Percentiles rank a stretch among this genome's conserved stretches.
These are phyloP conservation scores for Boechera stricta DNA, from an alignment of 345 rosid species.

Conservation along the genomic window DNA sequence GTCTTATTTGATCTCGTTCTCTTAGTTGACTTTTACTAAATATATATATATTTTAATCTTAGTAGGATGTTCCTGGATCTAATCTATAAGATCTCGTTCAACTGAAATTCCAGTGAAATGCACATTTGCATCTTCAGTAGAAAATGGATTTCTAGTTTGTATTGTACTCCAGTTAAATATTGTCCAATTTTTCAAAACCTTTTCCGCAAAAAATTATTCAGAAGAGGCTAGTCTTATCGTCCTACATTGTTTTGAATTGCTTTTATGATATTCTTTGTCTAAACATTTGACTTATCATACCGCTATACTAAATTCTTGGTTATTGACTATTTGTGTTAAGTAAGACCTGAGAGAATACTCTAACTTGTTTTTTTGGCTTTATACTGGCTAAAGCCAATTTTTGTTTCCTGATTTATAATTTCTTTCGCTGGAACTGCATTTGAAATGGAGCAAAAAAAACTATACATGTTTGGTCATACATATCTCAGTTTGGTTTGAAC, in stretches of 20 bases:
- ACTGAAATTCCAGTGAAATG: constrained; percentile 6
- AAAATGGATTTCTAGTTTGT: neutral
- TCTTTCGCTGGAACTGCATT: neutral
- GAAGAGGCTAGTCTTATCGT: neutral
- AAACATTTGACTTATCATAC: neutral
- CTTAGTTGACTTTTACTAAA: neutral
- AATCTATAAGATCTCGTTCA: neutral
- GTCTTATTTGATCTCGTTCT: neutral
- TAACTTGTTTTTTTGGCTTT: neutral
- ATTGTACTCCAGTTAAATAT: neutral
- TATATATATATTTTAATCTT: neutral
- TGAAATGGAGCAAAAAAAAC: neutral
- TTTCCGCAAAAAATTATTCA: neutral
- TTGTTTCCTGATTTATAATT: neutral
- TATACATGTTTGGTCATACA: too few species aligned
- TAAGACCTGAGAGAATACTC: neutral
- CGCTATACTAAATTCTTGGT: neutral
- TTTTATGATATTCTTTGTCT: neutral
- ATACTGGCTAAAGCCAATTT: neutral
- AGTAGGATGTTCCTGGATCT: neutral
- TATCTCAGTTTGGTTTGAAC: neutral
- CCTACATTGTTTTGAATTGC: neutral
- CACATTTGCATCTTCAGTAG: neutral
- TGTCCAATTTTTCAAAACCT: neutral
- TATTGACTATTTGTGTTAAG: neutral